A percentile compares a stretch with the other conserved stretches of the same genome.
Conservation (phyloP, 2,329 filamentous ascomycete genomes). For the Verticillium albo-atrum region DNA sequence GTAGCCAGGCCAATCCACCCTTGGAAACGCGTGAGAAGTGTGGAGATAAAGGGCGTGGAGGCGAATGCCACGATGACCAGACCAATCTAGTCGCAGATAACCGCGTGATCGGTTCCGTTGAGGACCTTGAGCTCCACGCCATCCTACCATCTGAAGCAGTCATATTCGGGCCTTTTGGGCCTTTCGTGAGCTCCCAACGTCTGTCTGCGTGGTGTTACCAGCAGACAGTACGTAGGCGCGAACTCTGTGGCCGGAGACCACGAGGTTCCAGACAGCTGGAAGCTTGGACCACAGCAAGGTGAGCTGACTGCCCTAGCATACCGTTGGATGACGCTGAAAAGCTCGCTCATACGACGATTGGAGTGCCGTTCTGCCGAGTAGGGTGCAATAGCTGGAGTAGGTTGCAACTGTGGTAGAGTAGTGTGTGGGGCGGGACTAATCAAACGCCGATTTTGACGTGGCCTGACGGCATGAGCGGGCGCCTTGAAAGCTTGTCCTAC, state of each 20-base stretch:
- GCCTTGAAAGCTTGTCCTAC: background rate
- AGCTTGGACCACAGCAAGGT: background rate
- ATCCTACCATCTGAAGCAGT: background rate
- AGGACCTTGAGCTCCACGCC: background rate
- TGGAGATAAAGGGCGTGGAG: background rate
- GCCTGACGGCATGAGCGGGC: background rate
- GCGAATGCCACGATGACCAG: background rate
- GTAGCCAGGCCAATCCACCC: background rate
- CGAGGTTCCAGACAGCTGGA: background rate
- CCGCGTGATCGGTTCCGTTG: background rate
- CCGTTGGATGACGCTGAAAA: background rate
- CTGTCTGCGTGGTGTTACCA: background rate
- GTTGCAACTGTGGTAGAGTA: background rate
- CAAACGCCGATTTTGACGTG: background rate
- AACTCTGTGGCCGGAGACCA: background rate
- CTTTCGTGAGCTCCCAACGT: background rate
- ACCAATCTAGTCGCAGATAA: background rate
- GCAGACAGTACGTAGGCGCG: background rate
- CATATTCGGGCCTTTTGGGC: background rate
- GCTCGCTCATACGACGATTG: background rate
- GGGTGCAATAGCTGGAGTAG: background rate
- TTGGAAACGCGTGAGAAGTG: background rate
- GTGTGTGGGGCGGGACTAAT: background rate
- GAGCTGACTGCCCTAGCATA: background rate
- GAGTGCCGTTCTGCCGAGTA: background rate